Evolutionary conservation across 2,329 filamentous ascomycete species (phyloP), one percentile per base, ranked within the genome.

Genomic region (Pseudocercospora ulei): DNA sequence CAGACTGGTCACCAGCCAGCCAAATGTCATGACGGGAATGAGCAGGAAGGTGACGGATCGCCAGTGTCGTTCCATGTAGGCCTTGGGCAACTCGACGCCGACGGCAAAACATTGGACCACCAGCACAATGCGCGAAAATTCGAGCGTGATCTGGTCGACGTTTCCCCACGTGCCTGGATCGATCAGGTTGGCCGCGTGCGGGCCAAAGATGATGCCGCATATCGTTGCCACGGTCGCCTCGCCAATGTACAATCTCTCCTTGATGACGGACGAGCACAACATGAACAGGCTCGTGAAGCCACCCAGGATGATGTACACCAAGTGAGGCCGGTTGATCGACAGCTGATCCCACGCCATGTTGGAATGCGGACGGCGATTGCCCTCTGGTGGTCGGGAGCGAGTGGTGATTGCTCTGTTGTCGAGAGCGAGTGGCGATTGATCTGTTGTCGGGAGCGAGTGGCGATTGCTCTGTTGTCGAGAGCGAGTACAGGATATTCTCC

Each of bases 31-130:
- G 65, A 98, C 87, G 2, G 90, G 90, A 3, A 98, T 68, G 29
- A 98, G 74, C 43, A 98, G 70, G 55, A 93, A 76, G 8, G 81
- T 68, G 46, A 98, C 90, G 1, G 88, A 96, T 56, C 75, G 81
- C 90, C 90, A 98, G 64, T 98, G 90, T 54, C 78, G 80, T 60
- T 96, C 90, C 90, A 98, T 98, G 67, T 98, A 98, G 48, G 80
- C 82, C 61, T 83, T 84, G 18, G 85, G 85, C 70, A 93, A 67
- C 65, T 93, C 84, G 65, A 93, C 84, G 36, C 85, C 85, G 35
- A 93, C 78, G 57, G 85, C 84, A 61, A 93, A 93, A 65, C 85
- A 92, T 67, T 93, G 86, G 19, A 93, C 83, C 47, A 92, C 85
- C 27, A 92, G 73, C 48, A 93, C 84, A 53, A 93, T 81, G 50